A percentile compares a stretch with the other conserved stretches of the same genome.
Conservation (phyloP, 192 early-diverging fungal species). For the Phycomyces blakesleeanus region DNA sequence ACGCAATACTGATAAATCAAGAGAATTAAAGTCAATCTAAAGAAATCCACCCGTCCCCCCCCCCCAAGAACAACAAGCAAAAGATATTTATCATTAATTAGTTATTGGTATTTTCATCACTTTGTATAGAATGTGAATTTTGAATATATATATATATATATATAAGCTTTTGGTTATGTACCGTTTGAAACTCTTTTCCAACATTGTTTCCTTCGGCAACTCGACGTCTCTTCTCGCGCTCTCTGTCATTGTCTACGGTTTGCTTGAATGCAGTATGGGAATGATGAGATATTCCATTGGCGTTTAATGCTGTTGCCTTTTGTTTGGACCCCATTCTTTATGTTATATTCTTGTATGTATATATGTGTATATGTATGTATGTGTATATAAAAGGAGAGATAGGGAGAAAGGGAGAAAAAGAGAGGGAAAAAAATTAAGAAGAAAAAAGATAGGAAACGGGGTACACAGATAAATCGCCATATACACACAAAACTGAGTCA, state of each 20-base stretch:
- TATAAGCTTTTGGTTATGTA: not conserved
- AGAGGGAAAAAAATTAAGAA: no score
- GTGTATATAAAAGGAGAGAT: not conserved
- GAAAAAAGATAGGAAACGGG: no score
- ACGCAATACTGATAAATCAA: slow-evolving; percentile 36
- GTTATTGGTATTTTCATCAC: not conserved
- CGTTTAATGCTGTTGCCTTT: slow-evolving; percentile 13
- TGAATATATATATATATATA: no score
- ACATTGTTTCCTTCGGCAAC: slow-evolving; percentile 17
- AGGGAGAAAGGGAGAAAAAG: no score
- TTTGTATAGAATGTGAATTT: no score
- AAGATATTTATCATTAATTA: not conserved
- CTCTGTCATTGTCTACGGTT: slow-evolving; percentile 16
- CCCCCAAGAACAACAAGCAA: no score
- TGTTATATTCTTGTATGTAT: not conserved
- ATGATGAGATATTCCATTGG: slow-evolving; percentile 3
- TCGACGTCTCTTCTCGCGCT: slow-evolving; percentile 18
- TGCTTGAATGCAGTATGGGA: not conserved
- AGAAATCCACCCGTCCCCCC: no score
- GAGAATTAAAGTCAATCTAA: slow-evolving; percentile 42
- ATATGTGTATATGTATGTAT: not conserved
- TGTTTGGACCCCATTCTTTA: slow-evolving; percentile 19
- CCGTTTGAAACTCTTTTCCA: slow-evolving; percentile 24
- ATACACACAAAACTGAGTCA: no score
- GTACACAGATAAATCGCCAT: no score